Conservation (phyloP, 163 green algal genomes). For the Trebouxiophyceae sp. region DNA sequence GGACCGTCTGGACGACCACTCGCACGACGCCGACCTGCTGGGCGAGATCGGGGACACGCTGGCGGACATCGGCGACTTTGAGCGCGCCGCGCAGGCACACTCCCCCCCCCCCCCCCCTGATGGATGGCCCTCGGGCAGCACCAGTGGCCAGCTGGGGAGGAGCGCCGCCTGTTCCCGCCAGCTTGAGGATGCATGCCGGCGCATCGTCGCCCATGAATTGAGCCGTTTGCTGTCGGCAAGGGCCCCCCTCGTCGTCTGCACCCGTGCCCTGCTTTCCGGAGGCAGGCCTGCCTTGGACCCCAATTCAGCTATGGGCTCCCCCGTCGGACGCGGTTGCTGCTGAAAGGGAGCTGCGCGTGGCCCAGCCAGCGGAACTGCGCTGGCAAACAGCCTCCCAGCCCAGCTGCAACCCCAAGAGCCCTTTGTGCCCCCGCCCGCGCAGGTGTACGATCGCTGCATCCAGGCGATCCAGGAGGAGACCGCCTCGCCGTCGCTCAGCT, state of each 20-base stretch:
- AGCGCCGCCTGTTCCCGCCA: not conserved
- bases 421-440: too few species aligned
- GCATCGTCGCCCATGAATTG: too few species aligned
- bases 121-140: too few species aligned
- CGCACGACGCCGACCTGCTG: not conserved
- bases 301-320: not conserved
- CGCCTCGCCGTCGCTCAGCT: not conserved
- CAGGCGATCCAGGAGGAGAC: not conserved
- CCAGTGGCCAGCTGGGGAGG: too few species aligned
- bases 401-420: too few species aligned
- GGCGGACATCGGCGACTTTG: not conserved
- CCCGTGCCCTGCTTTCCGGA: too few species aligned
- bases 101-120: not conserved
- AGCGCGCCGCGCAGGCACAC: not conserved
- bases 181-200: not conserved
- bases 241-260: too few species aligned
- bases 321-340: not conserved
- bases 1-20: not conserved
- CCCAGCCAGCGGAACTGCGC: not conserved
- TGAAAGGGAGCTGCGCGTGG: not conserved
- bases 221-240: too few species aligned
- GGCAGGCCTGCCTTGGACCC: too few species aligned
- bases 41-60: not conserved
- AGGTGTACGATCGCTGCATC: not conserved
- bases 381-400: not conserved